Base-by-base conservation (phyloP, 495 filamentous ascomycete genomes). In the Penicillium longicatenatum region DNA sequence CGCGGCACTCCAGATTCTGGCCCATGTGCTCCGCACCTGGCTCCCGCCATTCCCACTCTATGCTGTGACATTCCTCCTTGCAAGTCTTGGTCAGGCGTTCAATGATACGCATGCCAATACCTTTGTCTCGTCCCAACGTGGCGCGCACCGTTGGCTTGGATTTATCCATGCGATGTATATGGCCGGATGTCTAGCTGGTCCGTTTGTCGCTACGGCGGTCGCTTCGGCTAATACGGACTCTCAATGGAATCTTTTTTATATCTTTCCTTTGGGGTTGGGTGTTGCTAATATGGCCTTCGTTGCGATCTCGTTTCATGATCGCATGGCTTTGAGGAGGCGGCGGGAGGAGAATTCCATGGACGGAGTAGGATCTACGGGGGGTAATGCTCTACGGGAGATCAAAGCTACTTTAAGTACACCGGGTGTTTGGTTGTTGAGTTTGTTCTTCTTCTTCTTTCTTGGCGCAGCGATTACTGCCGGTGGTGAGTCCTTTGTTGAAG, bases 91-190 rank as follows among this genome's bases (percentile, higher is more conserved):
- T 3, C 71, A 74, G 21, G 71, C 71, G 0, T 72, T 67, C 45
- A 65, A 74, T 22, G 71, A 74, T 37, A 74, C 69, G 4, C 65
- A 73, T 26, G 70, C 70, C 5, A 73, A 73, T 51, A 71, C 62
- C 5, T 73, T 70, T 20, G 65, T 73, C 1, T 60, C 68, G 0
- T 50, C 65, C 8, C 50, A 71, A 1, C 58, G 33, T 3, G 66
- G 59, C 16, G 66, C 70, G 1, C 68, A 73, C 46, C 68, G 68
- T 1, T 73, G 64, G 58, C 57, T 73, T 2, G 70, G 68, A 0
- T 73, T 71, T 33, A 73, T 73, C 42, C 70, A 73, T 50, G 70
- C 70, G 5, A 73, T 73, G 70, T 73, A 73, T 35, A 68, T 67
- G 68, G 66, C 60, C 1, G 70, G 70, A 0, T 73, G 66, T 54